Base-by-base conservation (phyloP, 1,284 basidiomycete species). In the Irpex sp. region DNA sequence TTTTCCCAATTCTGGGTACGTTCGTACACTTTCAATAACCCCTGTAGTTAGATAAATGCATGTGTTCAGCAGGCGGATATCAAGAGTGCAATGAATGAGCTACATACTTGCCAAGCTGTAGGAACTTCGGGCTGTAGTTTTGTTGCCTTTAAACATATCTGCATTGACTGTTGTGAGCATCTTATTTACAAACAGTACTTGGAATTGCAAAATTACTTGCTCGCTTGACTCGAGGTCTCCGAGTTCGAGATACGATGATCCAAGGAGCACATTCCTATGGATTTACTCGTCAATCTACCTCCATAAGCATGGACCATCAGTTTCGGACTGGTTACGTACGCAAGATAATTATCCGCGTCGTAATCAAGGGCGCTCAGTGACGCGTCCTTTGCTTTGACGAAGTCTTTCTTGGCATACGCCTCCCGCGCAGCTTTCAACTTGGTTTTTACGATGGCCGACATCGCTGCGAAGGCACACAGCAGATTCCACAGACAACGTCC, bases 401-500 rank as follows among this genome's bases (percentile, higher is more conserved):
- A 93, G 67, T 96, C 87, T 72, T 92, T 92, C 72, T 88, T 89
- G 7, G 78, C 79, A n/a, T 97, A 77, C 6, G 87, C 84, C 49
- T 92, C 88, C 65, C 91, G 86, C 17, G 94, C 90, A n/a, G 83
- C 78, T 76, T 96, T 97, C 69, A 97, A 81, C 72, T 90, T 92
- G 40, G 76, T 76, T 73, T 92, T 94, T 56, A 82, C 79, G 62
- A 87, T 83, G 1, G 81, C 65, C 37, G 73, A 68, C 73, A 75
- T 75, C 26, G 55, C 21, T 40, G 26, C 17, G 51, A 19, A 19
- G 9, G 51, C 21, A 9, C 19, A 9, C 51, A 9, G 15, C 9
- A 52, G 13, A 52, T 52, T 9, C 19, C 9, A 13, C 51, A 52
- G 19, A 2, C 19, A 19, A n/a, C 9, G 19, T 9, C 3, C 44